Base-by-base conservation (phyloP, 2,329 filamentous ascomycete genomes). In the Exophiala calicioides region DNA sequence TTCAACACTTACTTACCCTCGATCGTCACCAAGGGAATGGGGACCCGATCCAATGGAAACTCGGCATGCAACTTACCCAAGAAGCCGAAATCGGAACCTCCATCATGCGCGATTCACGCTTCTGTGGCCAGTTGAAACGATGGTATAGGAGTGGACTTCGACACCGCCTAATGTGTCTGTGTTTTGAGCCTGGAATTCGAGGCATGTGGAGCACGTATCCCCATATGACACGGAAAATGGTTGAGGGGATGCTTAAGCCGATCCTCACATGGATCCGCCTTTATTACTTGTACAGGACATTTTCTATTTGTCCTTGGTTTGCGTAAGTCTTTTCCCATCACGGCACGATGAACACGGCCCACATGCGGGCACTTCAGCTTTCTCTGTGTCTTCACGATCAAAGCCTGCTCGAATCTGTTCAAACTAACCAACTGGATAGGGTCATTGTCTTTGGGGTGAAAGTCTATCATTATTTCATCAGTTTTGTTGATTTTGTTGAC, bases 191-290 rank as follows among this genome's bases (percentile, higher is more conserved):
- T 10, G 33, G 42, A 24, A n/a, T 37, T n/a, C 16, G 23, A 10
- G 24, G 24, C 5, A 45, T 45, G 33, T 37, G 26, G 32, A 19
- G 16, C 12, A 45, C 42, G 5, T 45, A 15, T 38, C 42, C 42
- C 7, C 21, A 34, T n/a, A 45, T 45, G 42, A 37, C 42, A 10
- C 21, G 42, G 23, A 38, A 45, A 23, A 45, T 45, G 42, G 32
- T 45, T 6, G 42, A 45, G 33, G 42, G 32, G 4, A 45, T 45
- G 42, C 42, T 45, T 15, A 45, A 45, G 13, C 42, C 42, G 13
- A 19, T 45, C 15, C 19, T 45, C 5, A 8, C 38, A 20, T 45
- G 42, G 42, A 13, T 45, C 9, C 33, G 42, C 1, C 15, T 45
- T 3, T 45, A 35, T 13, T 30, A 19, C 2, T 27, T 36, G 13